These are phyloP conservation scores for Ogataea philodendri DNA, from an alignment of 805 yeast genomes.

Conservation along the genomic window DNA sequence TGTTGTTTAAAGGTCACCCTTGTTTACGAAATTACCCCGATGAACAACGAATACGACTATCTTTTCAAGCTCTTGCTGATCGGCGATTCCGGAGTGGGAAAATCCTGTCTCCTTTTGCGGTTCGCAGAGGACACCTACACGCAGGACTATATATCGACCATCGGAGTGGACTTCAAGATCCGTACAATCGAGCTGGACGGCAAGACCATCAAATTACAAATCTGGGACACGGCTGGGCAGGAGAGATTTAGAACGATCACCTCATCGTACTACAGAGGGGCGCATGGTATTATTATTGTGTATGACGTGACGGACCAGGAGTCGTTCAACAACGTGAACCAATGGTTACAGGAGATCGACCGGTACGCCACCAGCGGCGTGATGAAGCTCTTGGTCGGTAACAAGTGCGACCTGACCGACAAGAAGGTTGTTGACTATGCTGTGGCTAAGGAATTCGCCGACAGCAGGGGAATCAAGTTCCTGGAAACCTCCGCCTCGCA, in stretches of 20 bases:
- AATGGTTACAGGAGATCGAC: constrained; percentile 98
- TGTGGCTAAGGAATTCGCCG: constrained; percentile 97
- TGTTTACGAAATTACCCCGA: constrained; percentile 24
- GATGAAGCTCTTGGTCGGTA: constrained; percentile 92
- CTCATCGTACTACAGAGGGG: constrained; percentile 96
- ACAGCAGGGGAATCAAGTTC: constrained; percentile 89
- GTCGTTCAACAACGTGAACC: constrained; percentile 92
- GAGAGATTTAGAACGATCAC: constrained; percentile 98
- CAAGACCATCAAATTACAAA: constrained; percentile 94
- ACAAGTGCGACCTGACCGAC: constrained; percentile 90
- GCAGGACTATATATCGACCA: constrained; percentile 94
- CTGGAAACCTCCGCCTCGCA: constrained; percentile 94
- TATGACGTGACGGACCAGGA: constrained; percentile 98
- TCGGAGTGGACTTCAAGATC: constrained; percentile 93
- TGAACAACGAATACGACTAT: constrained; percentile 97
- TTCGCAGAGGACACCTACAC: constrained; percentile 98
- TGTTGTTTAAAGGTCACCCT: constrained; percentile 5
- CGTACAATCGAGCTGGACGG: constrained; percentile 93
- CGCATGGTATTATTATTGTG: constrained; percentile 96
- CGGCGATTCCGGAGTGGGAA: constrained; percentile 99
- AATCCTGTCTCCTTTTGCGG: constrained; percentile 89
- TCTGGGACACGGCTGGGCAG: constrained; percentile 99
- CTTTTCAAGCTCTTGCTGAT: constrained; percentile 90
- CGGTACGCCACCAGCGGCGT: constrained; percentile 98
- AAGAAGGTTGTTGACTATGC: constrained; percentile 95